Evolutionary conservation across 2,329 filamentous ascomycete genomes (phyloP).

Genomic region (Alternaria brassicicola): DNA sequence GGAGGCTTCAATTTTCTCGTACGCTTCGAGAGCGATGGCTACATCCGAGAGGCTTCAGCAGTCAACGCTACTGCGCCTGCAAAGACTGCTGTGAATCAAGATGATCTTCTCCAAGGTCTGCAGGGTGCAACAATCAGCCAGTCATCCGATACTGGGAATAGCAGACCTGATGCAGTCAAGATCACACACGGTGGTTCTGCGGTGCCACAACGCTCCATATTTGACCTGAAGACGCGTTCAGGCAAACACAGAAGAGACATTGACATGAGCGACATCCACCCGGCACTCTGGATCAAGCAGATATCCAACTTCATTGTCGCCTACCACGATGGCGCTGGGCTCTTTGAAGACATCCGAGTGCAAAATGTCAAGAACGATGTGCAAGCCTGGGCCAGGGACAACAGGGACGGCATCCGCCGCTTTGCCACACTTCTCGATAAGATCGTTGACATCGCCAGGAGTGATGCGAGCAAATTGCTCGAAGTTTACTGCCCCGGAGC

Average conservation of each 20-base stretch:
- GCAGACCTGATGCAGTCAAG: conserved; percentile 14
- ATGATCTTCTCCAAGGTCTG: conserved; percentile 21
- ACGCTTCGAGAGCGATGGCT: conserved; percentile 66
- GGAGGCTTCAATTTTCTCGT: conserved; percentile 59
- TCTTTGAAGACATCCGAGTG: conserved; percentile 54
- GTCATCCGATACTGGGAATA: background rate
- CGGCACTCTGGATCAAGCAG: conserved; percentile 58
- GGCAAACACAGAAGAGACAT: conserved; percentile 36
- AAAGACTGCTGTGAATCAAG: background rate
- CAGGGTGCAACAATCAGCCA: conserved; percentile 13
- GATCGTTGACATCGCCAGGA: conserved; percentile 37
- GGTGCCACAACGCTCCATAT: conserved; percentile 54
- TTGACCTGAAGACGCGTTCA: conserved; percentile 61
- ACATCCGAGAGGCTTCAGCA: conserved; percentile 40
- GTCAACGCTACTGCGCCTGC: background rate
- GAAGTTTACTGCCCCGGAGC: conserved; percentile 45
- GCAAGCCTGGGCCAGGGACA: conserved; percentile 51
- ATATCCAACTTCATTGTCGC: conserved; percentile 60
- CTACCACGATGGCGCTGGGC: conserved; percentile 52
- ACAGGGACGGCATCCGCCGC: conserved; percentile 37
- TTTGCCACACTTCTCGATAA: conserved; percentile 40
- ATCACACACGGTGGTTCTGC: conserved; percentile 27
- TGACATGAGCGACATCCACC: conserved; percentile 51
- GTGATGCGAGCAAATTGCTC: conserved; percentile 26
- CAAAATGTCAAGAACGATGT: conserved; percentile 48